Percentiles rank a stretch among this genome's conserved stretches.
phyloP scores from a whole-genome alignment of 352 stramenopile genomes.

The Pythium graminicola region DNA sequence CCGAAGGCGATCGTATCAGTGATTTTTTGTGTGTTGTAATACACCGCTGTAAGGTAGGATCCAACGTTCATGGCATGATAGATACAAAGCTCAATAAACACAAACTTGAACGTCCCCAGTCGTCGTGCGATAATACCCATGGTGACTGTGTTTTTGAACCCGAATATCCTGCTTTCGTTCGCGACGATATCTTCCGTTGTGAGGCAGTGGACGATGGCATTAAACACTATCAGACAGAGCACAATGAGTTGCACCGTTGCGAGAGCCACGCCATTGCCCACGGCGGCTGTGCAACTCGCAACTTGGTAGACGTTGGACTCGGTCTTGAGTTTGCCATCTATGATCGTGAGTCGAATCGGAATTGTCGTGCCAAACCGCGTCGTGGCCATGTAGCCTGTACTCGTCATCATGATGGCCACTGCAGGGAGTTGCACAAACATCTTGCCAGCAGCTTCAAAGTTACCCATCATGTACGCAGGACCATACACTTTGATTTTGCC shows the following conservation, averaged over 20 bases:
- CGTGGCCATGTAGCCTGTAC: slow-evolving; percentile 14
- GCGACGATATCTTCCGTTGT: slow-evolving; percentile 6
- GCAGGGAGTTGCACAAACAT: slow-evolving; percentile 18
- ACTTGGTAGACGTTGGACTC: slow-evolving; percentile 16
- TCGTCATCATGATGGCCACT: slow-evolving; percentile 14
- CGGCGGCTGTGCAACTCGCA: slow-evolving; percentile 9
- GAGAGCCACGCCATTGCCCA: slow-evolving; percentile 19
- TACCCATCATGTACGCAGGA: slow-evolving; percentile 17
- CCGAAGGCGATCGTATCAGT: slow-evolving; percentile 24
- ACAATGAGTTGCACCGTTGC: slow-evolving; percentile 16
- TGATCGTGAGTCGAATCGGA: slow-evolving; percentile 12
- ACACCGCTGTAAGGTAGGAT: slow-evolving; percentile 17
- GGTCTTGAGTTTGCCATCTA: slow-evolving; percentile 2
- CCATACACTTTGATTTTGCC: slow-evolving; percentile 23
- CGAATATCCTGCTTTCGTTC: slow-evolving; percentile 10
- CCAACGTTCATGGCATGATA: slow-evolving; percentile 21
- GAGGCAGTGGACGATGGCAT: slow-evolving; percentile 17
- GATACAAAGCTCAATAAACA: slow-evolving; percentile 21
- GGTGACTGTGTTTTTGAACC: slow-evolving; percentile 17
- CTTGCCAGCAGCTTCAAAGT: slow-evolving; percentile 20
- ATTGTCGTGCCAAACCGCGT: slow-evolving; percentile 19
- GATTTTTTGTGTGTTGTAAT: slow-evolving; percentile 19
- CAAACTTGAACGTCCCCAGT: slow-evolving; percentile 21
- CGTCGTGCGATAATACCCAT: slow-evolving; percentile 21
- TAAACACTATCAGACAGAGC: slow-evolving; percentile 21